Conservation (phyloP, 2,329 filamentous ascomycete genomes). For the Intubia oerlemansii region DNA sequence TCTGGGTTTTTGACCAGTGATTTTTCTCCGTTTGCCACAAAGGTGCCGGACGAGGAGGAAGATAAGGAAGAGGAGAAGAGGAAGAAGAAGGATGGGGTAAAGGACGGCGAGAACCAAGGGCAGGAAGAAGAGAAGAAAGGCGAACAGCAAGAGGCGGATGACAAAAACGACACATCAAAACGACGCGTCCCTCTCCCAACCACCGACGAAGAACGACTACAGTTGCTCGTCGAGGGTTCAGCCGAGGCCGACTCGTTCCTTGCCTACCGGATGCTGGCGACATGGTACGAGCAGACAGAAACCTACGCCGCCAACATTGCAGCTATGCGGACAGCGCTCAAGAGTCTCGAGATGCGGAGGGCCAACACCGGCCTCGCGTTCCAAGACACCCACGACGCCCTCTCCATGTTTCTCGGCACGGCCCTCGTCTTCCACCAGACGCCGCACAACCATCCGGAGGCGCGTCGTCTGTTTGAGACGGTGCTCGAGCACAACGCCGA, state of each 20-base stretch:
- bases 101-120: conserved; percentile 1
- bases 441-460: conserved; percentile 74
- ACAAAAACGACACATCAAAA: too few relatives aligned
- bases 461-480: conserved; percentile 64
- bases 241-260: conserved; percentile 49
- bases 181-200: conserved; percentile 28
- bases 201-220: conserved; percentile 55
- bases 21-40: conserved; percentile 56
- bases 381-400: conserved; percentile 47
- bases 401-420: conserved; percentile 64
- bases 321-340: conserved; percentile 52
- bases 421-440: conserved; percentile 78
- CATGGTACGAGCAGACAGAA: conserved; percentile 68
- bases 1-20: conserved; percentile 65
- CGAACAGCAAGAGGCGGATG: neutral
- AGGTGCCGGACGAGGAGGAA: conserved; percentile 1
- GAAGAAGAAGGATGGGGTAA: conserved; percentile 6
- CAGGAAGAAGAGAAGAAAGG: conserved; percentile 25
- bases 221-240: conserved; percentile 62
- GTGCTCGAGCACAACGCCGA: conserved; percentile 56
- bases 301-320: conserved; percentile 71
- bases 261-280: conserved; percentile 61
- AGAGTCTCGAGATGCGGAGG: conserved; percentile 35
- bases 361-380: conserved; percentile 48
- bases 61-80: too few relatives aligned